These are phyloP conservation scores for Ilex aquifolium DNA, from an alignment of 257 asterid species.

Conservation along the genomic window DNA sequence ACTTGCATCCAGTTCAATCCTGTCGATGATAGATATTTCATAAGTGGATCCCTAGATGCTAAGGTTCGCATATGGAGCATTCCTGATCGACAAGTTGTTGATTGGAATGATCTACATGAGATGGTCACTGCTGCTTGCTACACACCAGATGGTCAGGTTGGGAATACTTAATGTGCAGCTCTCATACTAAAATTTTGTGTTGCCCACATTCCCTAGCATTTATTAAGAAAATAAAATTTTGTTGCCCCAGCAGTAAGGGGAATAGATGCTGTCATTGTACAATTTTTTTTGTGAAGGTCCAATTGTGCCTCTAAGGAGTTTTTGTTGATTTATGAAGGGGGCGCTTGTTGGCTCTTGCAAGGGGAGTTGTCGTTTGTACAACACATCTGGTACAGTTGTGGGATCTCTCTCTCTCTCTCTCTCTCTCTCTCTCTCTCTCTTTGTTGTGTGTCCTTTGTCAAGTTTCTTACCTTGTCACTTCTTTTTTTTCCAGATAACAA, in stretches of 20 bases:
- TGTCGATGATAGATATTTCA: slow-evolving; percentile 90
- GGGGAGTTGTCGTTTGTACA: slow-evolving; percentile 83
- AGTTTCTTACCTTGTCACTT: slow-evolving; percentile 14
- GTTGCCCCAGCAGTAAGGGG: slow-evolving; percentile 4
- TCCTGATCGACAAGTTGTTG: slow-evolving; percentile 90
- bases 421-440: neutral
- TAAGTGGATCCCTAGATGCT: slow-evolving; percentile 96
- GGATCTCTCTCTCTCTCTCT: slow-evolving; percentile 4
- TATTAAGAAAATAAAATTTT: too few species aligned
- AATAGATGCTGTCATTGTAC: too few species aligned
- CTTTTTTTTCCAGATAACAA: slow-evolving; percentile 56
- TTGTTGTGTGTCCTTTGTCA: slow-evolving; percentile 1
- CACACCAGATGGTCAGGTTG: slow-evolving; percentile 99
- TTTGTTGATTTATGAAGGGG: slow-evolving; percentile 46
- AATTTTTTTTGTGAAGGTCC: neutral
- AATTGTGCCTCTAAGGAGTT: slow-evolving; percentile 12
- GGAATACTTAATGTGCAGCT: slow-evolving; percentile 17
- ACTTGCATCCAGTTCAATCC: slow-evolving; percentile 99
- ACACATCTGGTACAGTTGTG: slow-evolving; percentile 58
- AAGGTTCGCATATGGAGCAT: slow-evolving; percentile 99
- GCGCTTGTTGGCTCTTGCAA: slow-evolving; percentile 96
- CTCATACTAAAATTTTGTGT: slow-evolving; percentile 5
- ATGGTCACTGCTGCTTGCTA: slow-evolving; percentile 99
- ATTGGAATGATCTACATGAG: slow-evolving; percentile 96
- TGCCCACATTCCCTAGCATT: neutral